Evolutionary conservation across 2,329 filamentous ascomycete genomes (phyloP).

Genomic region (Cordyceps farinosa): DNA sequence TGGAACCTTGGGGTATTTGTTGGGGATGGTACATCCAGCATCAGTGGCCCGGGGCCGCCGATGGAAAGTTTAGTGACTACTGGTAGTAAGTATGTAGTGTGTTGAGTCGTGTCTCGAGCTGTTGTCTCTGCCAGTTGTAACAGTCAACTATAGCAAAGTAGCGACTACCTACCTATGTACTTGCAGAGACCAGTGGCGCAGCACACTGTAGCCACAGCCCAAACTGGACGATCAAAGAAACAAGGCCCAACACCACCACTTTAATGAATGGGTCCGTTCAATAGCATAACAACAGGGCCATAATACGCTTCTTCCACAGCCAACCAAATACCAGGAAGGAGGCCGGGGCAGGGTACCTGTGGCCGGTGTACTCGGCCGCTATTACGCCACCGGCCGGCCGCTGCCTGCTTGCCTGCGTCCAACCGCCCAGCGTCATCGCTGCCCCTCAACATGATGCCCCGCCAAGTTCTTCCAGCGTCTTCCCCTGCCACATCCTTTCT

Average conservation of each 20-base stretch:
- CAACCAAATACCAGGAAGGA: neutral
- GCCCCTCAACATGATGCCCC: conserved; percentile 12
- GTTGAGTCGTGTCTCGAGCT: neutral
- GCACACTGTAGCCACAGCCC: neutral
- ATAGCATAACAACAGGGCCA: neutral
- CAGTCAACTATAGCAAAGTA: neutral
- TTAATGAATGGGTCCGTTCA: neutral
- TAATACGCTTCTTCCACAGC: neutral
- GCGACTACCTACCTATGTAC: neutral
- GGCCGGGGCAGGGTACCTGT: conserved; percentile 4
- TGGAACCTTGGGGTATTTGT: neutral
- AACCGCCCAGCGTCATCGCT: neutral
- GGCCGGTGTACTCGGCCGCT: neutral
- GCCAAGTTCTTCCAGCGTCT: neutral
- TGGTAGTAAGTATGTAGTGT: neutral
- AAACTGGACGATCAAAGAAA: neutral
- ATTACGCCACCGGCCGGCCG: conserved; percentile 1
- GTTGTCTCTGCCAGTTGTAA: neutral
- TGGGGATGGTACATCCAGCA: neutral
- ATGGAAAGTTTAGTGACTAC: neutral
- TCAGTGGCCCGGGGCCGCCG: neutral
- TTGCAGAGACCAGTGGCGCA: neutral
- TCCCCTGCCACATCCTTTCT: conserved; percentile 3
- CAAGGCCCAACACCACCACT: neutral
- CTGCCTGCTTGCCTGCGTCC: neutral